A percentile compares a stretch with the other conserved stretches of the same genome.
Evolutionary conservation across 345 rosid species (phyloP).

Genomic region (Ceriops tagal): DNA sequence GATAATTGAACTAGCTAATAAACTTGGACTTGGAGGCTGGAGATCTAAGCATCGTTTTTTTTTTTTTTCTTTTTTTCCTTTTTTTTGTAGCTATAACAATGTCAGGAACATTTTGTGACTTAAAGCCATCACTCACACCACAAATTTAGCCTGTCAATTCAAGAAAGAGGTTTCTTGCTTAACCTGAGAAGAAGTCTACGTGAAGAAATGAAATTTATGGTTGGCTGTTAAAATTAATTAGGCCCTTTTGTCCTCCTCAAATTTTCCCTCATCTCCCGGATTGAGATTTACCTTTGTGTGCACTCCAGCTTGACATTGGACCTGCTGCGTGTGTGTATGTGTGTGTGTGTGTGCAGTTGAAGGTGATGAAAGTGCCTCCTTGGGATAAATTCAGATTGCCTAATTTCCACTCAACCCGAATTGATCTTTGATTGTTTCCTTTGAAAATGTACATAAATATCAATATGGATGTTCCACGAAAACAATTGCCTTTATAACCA

Average conservation of each 20-base stretch:
- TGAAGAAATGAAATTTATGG: conserved; percentile 39
- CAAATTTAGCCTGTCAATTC: too few relatives aligned
- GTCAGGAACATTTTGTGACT: too few relatives aligned
- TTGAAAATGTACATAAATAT: background rate
- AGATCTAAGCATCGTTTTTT: too few relatives aligned
- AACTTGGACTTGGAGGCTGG: too few relatives aligned
- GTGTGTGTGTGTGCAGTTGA: background rate
- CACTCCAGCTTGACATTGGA: conserved; percentile 71
- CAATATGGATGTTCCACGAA: conserved; percentile 18
- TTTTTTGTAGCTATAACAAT: too few relatives aligned
- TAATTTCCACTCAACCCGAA: conserved; percentile 61
- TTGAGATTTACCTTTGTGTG: conserved; percentile 40
- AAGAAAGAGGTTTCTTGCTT: conserved; percentile 12
- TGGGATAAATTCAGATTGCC: conserved; percentile 44
- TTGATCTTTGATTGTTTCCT: conserved; percentile 17
- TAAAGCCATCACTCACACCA: too few relatives aligned
- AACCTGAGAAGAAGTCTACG: conserved; percentile 48
- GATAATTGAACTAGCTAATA: too few relatives aligned
- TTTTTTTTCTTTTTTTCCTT: too few relatives aligned
- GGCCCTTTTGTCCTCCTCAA: background rate
- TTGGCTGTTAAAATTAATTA: conserved; percentile 11
- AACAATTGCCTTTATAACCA: conserved; percentile 26
- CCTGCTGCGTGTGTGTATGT: conserved; percentile 16
- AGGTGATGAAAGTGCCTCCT: conserved; percentile 27
- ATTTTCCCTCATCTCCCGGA: background rate